Evolutionary conservation across 768 basidiomycete genomes (phyloP), one percentile per base, ranked within the genome.

Genomic region (Mycena chlorophos): DNA sequence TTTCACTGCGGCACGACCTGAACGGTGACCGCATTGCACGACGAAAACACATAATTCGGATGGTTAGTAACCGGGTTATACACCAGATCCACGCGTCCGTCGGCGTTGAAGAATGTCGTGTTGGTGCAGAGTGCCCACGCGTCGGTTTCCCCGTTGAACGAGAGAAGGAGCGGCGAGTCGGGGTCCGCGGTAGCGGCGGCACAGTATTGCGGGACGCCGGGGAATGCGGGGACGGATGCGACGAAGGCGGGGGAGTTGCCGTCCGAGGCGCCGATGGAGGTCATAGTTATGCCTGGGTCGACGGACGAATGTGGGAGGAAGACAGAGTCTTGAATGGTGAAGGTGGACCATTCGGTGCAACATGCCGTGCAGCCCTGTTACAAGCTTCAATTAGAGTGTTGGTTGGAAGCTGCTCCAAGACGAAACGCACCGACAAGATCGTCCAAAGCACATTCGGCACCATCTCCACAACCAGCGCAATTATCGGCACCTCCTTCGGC

Each of bases 211-310:
- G 76, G 75, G 26, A 71, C 68, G 1, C 76, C 76, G 2, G 77
- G 74, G 66, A 76, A 77, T 1, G 74, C 69, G 43, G 75, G 76
- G 47, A 72, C 73, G 16, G 74, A 75, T 2, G 75, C 73, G n/a
- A 78, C 74, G 52, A 78, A 78, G 39, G 68, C 70, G 25, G 75
- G 75, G 3, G 75, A 75, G 60, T 78, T 74, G 34, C 77, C 77
- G 48, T 73, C 70, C 16, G 67, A 63, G 10, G 75, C 68, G 17
- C 65, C 67, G 10, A 68, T 71, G 6, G 75, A 75, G 5, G 75
- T 66, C 69, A 77, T 73, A 34, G 73, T 63, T 54, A 76, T 69
- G 4, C 66, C 67, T 6, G 73, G 71, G 34, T 77, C 70, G 14
- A 69, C 68, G 6, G 68, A 62, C 4, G 77, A 75, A 20, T 69